Evolutionary conservation across 331 rosid species (phyloP).

Genomic region (Erythrophleum ivorense): DNA sequence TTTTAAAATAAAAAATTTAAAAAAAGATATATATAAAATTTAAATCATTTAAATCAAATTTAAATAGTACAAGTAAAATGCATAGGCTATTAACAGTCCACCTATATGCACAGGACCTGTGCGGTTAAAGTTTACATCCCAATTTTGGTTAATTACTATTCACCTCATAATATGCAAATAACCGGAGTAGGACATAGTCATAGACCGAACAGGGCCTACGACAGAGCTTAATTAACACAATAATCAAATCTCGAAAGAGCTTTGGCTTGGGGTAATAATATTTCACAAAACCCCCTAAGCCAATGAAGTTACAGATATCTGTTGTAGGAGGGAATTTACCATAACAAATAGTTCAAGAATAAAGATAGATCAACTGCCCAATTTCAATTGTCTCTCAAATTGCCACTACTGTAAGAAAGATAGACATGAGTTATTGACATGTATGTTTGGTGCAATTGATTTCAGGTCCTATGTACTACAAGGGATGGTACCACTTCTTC

Average conservation of each 20-base stretch:
- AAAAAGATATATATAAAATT: no score
- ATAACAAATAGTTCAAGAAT: not conserved
- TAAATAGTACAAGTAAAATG: no score
- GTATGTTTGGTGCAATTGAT: not conserved
- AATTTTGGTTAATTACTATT: not conserved
- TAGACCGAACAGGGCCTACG: not conserved
- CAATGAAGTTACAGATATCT: not conserved
- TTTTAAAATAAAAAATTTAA: no score
- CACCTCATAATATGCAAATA: not conserved
- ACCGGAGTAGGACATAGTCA: not conserved
- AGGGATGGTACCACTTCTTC: constrained; percentile 93
- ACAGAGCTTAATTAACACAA: not conserved
- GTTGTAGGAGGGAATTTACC: not conserved
- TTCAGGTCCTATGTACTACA: constrained; percentile 83
- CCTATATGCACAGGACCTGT: no score
- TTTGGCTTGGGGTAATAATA: not conserved
- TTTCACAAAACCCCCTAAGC: not conserved
- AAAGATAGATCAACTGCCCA: no score
- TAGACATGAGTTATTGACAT: not conserved
- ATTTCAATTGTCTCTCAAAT: not conserved
- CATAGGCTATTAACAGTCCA: no score
- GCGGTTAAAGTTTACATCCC: not conserved
- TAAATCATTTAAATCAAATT: no score
- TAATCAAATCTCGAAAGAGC: not conserved
- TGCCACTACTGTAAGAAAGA: not conserved